These are phyloP conservation scores for Sporisorium graminicola DNA, from an alignment of 1,284 basidiomycete species.

Conservation along the genomic window DNA sequence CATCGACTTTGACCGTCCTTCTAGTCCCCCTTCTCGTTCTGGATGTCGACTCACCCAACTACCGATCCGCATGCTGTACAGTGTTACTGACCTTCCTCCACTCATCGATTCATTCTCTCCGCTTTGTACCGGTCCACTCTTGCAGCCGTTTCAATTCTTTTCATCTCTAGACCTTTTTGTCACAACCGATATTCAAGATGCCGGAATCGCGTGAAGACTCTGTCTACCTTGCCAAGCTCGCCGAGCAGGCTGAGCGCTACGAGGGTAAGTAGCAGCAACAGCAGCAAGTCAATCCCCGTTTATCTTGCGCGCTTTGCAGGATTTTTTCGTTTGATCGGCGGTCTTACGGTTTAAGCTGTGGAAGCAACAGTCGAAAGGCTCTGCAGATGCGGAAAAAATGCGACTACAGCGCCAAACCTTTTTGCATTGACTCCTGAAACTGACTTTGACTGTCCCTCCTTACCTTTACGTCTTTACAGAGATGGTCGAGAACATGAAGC, in stretches of 20 bases:
- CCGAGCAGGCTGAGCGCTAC: constrained; percentile 70
- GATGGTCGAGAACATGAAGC: constrained; percentile 71
- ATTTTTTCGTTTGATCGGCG: neutral
- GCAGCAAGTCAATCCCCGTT: neutral
- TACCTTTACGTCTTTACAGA: constrained; percentile 34
- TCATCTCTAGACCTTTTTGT: constrained; percentile 34
- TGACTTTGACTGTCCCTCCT: constrained; percentile 3
- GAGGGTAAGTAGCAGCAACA: constrained; percentile 61
- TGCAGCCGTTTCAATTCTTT: constrained; percentile 26
- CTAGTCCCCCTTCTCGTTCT: constrained; percentile 8
- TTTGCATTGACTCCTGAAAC: neutral
- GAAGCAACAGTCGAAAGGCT: neutral
- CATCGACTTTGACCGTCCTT: neutral
- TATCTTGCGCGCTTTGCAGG: neutral
- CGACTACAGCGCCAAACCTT: neutral
- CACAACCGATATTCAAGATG: constrained; percentile 54
- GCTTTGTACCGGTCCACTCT: neutral
- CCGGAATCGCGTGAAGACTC: constrained; percentile 68
- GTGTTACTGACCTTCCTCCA: constrained; percentile 25
- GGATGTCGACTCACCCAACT: constrained; percentile 7
- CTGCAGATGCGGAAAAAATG: too few relatives aligned
- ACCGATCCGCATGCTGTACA: neutral
- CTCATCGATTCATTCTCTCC: neutral
- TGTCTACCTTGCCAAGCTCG: constrained; percentile 70
- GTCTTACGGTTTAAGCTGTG: neutral